A percentile compares a stretch with the other conserved stretches of the same genome.
Conservation (phyloP, 305 asterid genomes). For the Coffea humblotiana region DNA sequence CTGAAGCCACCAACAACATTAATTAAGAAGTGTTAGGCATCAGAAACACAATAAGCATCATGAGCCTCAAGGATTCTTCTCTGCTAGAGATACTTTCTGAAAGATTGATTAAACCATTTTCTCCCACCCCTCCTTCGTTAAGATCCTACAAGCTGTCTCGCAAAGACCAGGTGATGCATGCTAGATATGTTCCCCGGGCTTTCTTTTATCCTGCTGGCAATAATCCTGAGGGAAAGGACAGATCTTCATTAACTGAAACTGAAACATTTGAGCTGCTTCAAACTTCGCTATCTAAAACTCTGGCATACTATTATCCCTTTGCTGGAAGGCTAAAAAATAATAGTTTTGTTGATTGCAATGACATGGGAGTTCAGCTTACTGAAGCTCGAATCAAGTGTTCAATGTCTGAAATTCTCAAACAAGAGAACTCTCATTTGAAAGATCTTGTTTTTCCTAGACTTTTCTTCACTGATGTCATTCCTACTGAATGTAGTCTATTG, state of each 20-base stretch:
- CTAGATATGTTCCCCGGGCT: not conserved
- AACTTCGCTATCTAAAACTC: slow-evolving; percentile 6
- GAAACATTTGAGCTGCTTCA: not conserved
- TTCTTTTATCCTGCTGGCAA: not conserved
- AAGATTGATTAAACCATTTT: slow-evolving; percentile 6
- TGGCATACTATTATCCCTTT: slow-evolving; percentile 12
- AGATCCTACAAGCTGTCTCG: not conserved
- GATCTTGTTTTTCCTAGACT: not conserved
- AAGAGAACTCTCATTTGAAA: not conserved
- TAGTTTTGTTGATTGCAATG: slow-evolving; percentile 8
- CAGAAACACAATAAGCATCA: not conserved
- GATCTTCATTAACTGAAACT: not conserved
- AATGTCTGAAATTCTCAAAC: not conserved
- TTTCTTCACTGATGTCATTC: not conserved
- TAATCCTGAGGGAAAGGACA: not conserved
- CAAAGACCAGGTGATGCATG: not conserved
- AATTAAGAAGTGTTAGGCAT: no score
- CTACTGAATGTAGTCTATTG: not conserved
- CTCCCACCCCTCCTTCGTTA: not conserved
- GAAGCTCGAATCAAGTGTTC: not conserved
- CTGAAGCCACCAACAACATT: no score
- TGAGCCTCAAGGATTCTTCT: not conserved
- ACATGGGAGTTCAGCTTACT: not conserved
- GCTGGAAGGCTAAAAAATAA: slow-evolving; percentile 9
- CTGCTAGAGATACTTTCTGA: not conserved